phyloP scores from a whole-genome alignment of 106 monocot genomes.

The Agapanthus africanus region DNA sequence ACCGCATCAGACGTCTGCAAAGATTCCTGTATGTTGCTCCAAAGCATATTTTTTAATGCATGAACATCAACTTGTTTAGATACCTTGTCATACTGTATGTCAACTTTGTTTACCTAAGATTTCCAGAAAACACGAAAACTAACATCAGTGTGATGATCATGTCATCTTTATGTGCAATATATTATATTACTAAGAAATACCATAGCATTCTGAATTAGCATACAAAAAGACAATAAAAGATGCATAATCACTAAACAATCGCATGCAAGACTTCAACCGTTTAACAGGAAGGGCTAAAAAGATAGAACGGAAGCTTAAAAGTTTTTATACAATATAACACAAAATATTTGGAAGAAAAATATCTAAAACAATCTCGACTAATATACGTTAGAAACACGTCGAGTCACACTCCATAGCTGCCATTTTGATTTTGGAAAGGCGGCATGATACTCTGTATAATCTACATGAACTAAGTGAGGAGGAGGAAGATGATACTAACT shows the following conservation, averaged over 20 bases:
- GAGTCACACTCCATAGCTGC: background rate
- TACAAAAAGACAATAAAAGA: too few species aligned
- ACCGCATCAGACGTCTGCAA: constrained; percentile 25
- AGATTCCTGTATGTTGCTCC: constrained; percentile 52
- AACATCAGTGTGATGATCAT: background rate
- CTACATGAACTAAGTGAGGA: too few species aligned
- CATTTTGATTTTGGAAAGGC: too few species aligned
- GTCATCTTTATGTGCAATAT: background rate
- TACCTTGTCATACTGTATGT: constrained; percentile 83
- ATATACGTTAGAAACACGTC: background rate
- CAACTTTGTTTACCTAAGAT: constrained; percentile 70
- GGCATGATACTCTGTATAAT: too few species aligned
- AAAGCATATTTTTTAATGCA: constrained; percentile 75
- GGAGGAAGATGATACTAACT: too few species aligned
- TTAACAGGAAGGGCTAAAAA: too few species aligned
- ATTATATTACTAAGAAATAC: background rate
- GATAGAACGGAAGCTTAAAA: too few species aligned
- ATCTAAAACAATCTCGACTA: background rate
- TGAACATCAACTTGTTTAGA: constrained; percentile 99
- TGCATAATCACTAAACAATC: too few species aligned
- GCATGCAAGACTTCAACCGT: too few species aligned
- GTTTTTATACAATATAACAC: background rate
- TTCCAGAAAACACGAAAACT: constrained; percentile 25
- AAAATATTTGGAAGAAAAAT: background rate
- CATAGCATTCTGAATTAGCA: background rate